Conservation (phyloP, 306 rosid species). For the Medicago lupulina region DNA sequence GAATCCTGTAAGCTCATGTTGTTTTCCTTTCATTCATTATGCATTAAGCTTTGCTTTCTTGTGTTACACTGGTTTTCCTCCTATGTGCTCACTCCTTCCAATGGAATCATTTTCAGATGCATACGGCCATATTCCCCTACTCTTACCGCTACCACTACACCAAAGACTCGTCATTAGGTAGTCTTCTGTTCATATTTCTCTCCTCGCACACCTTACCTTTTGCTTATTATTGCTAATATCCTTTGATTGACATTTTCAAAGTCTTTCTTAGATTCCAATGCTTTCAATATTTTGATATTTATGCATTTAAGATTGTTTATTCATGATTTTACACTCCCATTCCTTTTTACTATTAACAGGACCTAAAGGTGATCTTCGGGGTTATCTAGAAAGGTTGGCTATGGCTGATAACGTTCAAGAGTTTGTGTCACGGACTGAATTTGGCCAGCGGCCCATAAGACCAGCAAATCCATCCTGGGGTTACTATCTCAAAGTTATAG, state of each 20-base stretch:
- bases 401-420: constrained; percentile 67
- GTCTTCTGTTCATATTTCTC: constrained; percentile 22
- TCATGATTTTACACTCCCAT: constrained; percentile 16
- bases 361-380: constrained; percentile 73
- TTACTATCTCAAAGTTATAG: constrained; percentile 52
- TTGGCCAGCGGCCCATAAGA: constrained; percentile 79
- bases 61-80: constrained; percentile 36
- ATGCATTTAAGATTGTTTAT: constrained; percentile 6
- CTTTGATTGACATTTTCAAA: not conserved
- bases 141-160: constrained; percentile 53
- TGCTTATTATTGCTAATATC: constrained; percentile 4
- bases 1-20: constrained; percentile 76
- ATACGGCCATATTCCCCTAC: constrained; percentile 82
- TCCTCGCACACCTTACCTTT: not conserved
- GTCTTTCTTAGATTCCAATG: not conserved
- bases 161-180: constrained; percentile 75
- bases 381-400: constrained; percentile 67
- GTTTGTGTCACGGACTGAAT: constrained; percentile 64
- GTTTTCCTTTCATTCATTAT: constrained; percentile 26
- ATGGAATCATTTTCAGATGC: constrained; percentile 57
- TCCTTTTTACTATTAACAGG: constrained; percentile 53
- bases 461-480: constrained; percentile 59
- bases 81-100: constrained; percentile 1
- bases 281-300: not conserved
- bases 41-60: constrained; percentile 21